These are phyloP conservation scores for Leccinum rimulosum DNA, from an alignment of 768 basidiomycete genomes.

Conservation along the genomic window DNA sequence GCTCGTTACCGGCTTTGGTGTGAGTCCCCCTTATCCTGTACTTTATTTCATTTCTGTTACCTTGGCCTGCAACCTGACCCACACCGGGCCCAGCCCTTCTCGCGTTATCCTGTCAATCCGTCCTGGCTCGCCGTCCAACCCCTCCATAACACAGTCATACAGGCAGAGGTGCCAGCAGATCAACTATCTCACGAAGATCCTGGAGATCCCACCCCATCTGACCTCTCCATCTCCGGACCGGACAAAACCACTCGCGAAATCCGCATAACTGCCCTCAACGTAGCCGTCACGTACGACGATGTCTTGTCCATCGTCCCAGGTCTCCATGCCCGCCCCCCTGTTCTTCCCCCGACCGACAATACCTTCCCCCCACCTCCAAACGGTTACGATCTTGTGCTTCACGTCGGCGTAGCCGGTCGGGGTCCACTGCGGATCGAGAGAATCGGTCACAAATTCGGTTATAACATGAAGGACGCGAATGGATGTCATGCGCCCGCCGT, in stretches of 20 bases:
- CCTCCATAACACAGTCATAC: constrained; percentile 55
- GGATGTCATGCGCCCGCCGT: constrained; percentile 52
- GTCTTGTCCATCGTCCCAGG: constrained; percentile 55
- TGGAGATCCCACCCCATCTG: not conserved
- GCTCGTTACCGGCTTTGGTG: constrained; percentile 53
- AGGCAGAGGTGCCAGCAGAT: constrained; percentile 35
- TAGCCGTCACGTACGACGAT: constrained; percentile 59
- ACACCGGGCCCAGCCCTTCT: constrained; percentile 47
- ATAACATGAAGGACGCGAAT: constrained; percentile 64
- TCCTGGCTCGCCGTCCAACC: constrained; percentile 70
- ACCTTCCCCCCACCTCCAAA: constrained; percentile 38
- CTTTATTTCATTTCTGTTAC: constrained; percentile 21
- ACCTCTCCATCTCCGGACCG: constrained; percentile 5
- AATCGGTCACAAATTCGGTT: constrained; percentile 64
- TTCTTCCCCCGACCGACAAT: constrained; percentile 39
- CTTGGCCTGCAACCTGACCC: constrained; percentile 17
- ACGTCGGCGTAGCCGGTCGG: constrained; percentile 65
- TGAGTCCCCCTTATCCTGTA: constrained; percentile 36
- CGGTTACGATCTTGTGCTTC: constrained; percentile 70
- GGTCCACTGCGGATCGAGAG: constrained; percentile 65
- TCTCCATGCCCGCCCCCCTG: constrained; percentile 59
- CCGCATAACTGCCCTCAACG: constrained; percentile 55
- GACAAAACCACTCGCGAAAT: constrained; percentile 39
- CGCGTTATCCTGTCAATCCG: constrained; percentile 56
- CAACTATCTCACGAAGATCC: constrained; percentile 20